Evolutionary conservation across 805 yeast species (phyloP), one percentile per base, ranked within the genome.

Genomic region (Aciculoconidium aculeatum): DNA sequence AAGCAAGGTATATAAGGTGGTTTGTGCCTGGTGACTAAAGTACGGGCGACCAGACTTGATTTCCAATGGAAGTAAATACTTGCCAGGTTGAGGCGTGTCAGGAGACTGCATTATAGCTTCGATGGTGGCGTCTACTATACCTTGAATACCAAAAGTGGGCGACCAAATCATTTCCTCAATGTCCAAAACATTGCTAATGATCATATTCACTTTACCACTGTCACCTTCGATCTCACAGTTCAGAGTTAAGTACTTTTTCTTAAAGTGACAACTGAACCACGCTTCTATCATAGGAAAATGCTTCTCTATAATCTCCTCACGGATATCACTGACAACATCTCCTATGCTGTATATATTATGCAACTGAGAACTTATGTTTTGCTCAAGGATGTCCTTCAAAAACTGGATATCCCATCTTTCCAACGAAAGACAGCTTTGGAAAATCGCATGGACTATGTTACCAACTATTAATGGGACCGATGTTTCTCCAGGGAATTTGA

Each of bases 151-250:
- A 58, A 72, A 87, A 48, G 74, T 70, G 0, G 96, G 95, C 0
- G 96, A 85, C 86, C 94, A 78, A 9, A 92, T 79, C 43, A 78
- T 82, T 45, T 92, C 96, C 53, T 92, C 99, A 7, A 85, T 74
- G 46, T 84, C 95, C 18, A 85, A 60, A 6, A 87, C 71, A 34
- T 79, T 76, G 10, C 73, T 62, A 0, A 82, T 75, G 0, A n/a
- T n/a, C n/a, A n/a, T n/a, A n/a, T n/a, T n/a, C n/a, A n/a, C n/a
- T n/a, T n/a, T n/a, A 79, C 63, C 23, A 77, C n/a, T n/a, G n/a
- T n/a, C n/a, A n/a, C n/a, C n/a, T n/a, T n/a, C n/a, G n/a, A n/a
- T n/a, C n/a, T n/a, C n/a, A n/a, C n/a, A n/a, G n/a, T n/a, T n/a
- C n/a, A n/a, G n/a, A n/a, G n/a, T n/a, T n/a, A n/a, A n/a, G n/a